Evolutionary conservation across 202 grass and related monocot genomes (phyloP).

Genomic region (Eragrostis tef): DNA sequence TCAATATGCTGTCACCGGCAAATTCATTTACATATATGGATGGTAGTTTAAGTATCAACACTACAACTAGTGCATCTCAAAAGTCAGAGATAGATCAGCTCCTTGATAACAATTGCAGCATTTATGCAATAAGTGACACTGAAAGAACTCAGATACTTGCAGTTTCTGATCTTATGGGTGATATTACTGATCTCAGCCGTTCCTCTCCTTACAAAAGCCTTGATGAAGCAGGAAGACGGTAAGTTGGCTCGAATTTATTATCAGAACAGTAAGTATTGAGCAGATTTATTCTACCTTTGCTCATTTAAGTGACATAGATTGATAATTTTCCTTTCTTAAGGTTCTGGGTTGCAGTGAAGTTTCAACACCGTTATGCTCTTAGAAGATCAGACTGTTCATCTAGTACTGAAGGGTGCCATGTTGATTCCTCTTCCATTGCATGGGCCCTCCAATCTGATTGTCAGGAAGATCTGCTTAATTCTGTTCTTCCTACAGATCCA

Average conservation of each 20-base stretch:
- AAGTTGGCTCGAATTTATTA: conserved; percentile 43
- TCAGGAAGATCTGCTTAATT: conserved; percentile 96
- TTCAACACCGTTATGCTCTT: conserved; percentile 59
- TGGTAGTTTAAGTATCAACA: conserved; percentile 44
- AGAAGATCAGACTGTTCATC: conserved; percentile 49
- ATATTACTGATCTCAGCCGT: conserved; percentile 71
- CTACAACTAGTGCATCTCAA: conserved; percentile 47
- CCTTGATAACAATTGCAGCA: conserved; percentile 57
- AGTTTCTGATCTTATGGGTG: conserved; percentile 81
- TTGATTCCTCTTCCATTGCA: conserved; percentile 74
- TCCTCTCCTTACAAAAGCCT: conserved; percentile 84
- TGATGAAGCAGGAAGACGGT: conserved; percentile 87
- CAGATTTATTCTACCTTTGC: conserved; percentile 29
- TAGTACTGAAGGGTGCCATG: conserved; percentile 45
- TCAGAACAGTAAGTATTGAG: conserved; percentile 33
- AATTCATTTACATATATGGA: conserved; percentile 53
- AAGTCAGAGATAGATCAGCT: conserved; percentile 61
- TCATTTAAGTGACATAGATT: conserved; percentile 42
- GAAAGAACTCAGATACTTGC: conserved; percentile 78
- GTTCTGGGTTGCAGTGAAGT: conserved; percentile 95
- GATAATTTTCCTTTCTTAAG: conserved; percentile 66
- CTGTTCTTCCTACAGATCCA: conserved; percentile 72
- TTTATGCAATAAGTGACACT: conserved; percentile 53
- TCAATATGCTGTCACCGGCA: conserved; percentile 57
- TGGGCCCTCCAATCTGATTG: conserved; percentile 97